These are phyloP conservation scores for Colletotrichum karsti DNA, from an alignment of 2,329 filamentous ascomycete species.

Conservation along the genomic window DNA sequence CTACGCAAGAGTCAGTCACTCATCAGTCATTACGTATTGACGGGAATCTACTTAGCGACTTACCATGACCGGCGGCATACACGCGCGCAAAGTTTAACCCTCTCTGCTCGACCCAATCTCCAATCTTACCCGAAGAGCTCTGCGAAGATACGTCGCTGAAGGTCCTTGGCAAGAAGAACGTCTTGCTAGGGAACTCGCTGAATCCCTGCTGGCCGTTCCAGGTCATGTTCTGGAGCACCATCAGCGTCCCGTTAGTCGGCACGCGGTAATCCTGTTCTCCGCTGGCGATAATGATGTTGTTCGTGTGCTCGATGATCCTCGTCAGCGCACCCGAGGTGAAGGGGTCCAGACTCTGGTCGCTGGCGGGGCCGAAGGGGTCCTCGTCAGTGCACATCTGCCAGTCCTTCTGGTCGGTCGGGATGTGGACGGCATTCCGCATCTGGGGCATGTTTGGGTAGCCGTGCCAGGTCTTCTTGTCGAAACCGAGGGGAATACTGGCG, in stretches of 20 bases:
- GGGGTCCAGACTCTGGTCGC: constrained; percentile 54
- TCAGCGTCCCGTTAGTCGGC: constrained; percentile 73
- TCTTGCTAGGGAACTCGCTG: constrained; percentile 63
- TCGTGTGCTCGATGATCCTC: constrained; percentile 75
- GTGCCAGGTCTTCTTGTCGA: constrained; percentile 62
- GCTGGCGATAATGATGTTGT: constrained; percentile 78
- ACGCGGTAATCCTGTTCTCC: constrained; percentile 76
- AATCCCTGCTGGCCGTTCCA: constrained; percentile 79
- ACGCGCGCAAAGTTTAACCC: constrained; percentile 10
- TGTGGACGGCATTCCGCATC: constrained; percentile 76
- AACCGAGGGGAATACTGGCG: constrained; percentile 57
- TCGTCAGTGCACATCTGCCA: constrained; percentile 53
- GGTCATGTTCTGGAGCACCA: constrained; percentile 84
- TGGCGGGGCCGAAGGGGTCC: constrained; percentile 44
- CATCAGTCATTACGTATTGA: neutral
- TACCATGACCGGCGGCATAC: constrained; percentile 5
- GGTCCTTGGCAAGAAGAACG: constrained; percentile 70
- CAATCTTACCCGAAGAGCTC: constrained; percentile 10
- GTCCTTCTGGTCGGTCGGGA: constrained; percentile 49
- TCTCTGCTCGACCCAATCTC: constrained; percentile 14
- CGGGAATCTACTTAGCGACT: neutral
- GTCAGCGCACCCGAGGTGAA: constrained; percentile 66
- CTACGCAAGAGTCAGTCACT: neutral
- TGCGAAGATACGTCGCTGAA: constrained; percentile 11
- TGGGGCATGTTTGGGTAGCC: constrained; percentile 78